Evolutionary conservation across 176 grass and related monocot genomes (phyloP).

Genomic region (Dactylis glomerata): DNA sequence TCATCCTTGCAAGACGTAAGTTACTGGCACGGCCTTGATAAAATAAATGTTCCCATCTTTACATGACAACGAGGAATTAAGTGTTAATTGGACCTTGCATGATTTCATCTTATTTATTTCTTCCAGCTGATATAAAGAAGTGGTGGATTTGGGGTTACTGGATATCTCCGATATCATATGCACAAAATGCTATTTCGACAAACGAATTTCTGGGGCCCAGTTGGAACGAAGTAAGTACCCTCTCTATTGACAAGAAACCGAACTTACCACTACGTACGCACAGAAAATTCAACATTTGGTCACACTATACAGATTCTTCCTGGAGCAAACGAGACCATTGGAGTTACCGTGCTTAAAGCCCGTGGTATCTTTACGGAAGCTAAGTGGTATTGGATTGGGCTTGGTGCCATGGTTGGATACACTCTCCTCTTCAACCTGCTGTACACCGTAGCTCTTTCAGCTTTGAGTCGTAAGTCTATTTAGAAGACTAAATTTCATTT

Average conservation of each 20-base stretch:
- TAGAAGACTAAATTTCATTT: conserved; percentile 18
- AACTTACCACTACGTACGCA: conserved; percentile 2
- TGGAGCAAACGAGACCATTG: conserved; percentile 41
- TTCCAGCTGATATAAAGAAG: conserved; percentile 67
- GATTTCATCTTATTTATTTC: conserved; percentile 23
- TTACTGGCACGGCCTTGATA: conserved; percentile 1
- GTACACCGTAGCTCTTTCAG: conserved; percentile 59
- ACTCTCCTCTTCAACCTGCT: conserved; percentile 76
- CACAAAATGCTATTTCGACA: conserved; percentile 69
- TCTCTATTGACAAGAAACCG: conserved; percentile 6
- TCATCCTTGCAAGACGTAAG: conserved; percentile 72
- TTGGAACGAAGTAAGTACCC: conserved; percentile 57
- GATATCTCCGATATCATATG: conserved; percentile 75
- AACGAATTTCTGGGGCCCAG: conserved; percentile 73
- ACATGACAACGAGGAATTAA: neutral
- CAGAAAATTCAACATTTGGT: conserved; percentile 27
- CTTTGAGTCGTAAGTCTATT: conserved; percentile 74
- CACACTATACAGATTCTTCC: conserved; percentile 34
- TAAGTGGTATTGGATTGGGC: conserved; percentile 91
- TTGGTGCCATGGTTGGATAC: conserved; percentile 73
- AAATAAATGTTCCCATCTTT: neutral
- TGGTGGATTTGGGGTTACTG: conserved; percentile 98
- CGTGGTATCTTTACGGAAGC: conserved; percentile 63
- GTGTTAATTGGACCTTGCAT: neutral
- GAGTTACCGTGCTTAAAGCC: conserved; percentile 48